Evolutionary conservation across 192 early-diverging fungal genomes (phyloP).

Genomic region (Coemansia sp.): DNA sequence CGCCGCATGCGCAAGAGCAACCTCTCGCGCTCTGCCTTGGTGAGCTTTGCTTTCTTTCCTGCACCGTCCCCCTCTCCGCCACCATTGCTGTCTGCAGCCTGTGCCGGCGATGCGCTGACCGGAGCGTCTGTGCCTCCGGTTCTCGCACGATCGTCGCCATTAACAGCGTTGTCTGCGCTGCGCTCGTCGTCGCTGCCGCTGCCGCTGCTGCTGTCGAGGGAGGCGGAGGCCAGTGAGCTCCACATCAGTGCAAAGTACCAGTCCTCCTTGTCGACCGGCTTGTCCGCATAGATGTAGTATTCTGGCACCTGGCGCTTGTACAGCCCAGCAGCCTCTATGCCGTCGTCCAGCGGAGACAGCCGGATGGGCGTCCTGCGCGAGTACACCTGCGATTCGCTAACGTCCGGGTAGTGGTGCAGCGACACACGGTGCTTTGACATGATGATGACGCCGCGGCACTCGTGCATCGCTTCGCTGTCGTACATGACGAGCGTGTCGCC

Average conservation of each 20-base stretch:
- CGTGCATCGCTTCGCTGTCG: slow-evolving; percentile 69
- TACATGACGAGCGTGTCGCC: slow-evolving; percentile 83
- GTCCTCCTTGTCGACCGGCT: slow-evolving; percentile 79
- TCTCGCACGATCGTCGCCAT: not conserved
- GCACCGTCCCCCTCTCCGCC: not conserved
- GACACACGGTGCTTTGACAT: slow-evolving; percentile 66
- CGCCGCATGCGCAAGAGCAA: slow-evolving; percentile 23
- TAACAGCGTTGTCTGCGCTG: not conserved
- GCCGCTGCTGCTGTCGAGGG: slow-evolving; percentile 16
- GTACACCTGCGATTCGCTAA: slow-evolving; percentile 67
- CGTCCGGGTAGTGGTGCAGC: slow-evolving; percentile 50
- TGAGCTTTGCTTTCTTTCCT: not conserved
- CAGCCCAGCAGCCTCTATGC: slow-evolving; percentile 10
- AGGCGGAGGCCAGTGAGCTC: slow-evolving; percentile 56
- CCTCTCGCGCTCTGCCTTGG: slow-evolving; percentile 21
- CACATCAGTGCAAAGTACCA: slow-evolving; percentile 83
- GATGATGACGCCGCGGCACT: slow-evolving; percentile 78
- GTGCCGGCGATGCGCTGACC: not conserved
- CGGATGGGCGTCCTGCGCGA: slow-evolving; percentile 58
- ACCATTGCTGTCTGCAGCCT: not conserved
- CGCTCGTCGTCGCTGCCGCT: slow-evolving; percentile 17
- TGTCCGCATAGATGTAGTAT: slow-evolving; percentile 62
- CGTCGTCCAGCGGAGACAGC: slow-evolving; percentile 33
- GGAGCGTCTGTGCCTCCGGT: not conserved
- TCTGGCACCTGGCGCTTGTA: slow-evolving; percentile 39